phyloP scores from a whole-genome alignment of 1,139 yeast species.

The Saccharomyces uvarum region DNA sequence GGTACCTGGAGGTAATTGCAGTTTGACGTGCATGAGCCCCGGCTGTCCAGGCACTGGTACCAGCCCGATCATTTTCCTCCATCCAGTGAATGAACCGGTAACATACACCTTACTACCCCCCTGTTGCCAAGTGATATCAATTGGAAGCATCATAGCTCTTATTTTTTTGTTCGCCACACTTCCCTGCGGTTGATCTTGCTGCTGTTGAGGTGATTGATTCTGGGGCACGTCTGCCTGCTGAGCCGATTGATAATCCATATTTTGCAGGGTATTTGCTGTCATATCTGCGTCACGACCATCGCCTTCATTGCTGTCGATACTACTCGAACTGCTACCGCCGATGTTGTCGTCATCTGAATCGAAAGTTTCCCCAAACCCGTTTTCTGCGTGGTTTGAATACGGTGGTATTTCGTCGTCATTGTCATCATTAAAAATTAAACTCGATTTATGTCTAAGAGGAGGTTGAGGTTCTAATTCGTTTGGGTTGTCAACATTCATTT shows the following conservation, averaged over 20 bases:
- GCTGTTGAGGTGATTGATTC: background rate
- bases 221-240: background rate
- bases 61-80: constrained; percentile 88
- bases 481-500: constrained; percentile 29
- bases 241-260: constrained; percentile 6
- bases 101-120: constrained; percentile 88
- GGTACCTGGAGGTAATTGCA: constrained; percentile 71
- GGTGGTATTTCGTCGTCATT: constrained; percentile 18
- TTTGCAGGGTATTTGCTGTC: constrained; percentile 6
- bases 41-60: constrained; percentile 42
- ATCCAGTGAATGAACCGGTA: constrained; percentile 92
- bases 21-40: constrained; percentile 41
- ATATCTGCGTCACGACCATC: constrained; percentile 1
- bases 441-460: constrained; percentile 10
- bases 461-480: constrained; percentile 16
- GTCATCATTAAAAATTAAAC: constrained; percentile 16
- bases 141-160: constrained; percentile 42
- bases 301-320: constrained; percentile 7
- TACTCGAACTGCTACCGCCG: background rate
- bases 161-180: background rate
- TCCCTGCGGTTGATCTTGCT: background rate
- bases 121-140: constrained; percentile 85
- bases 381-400: constrained; percentile 13
- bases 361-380: constrained; percentile 6
- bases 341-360: constrained; percentile 9